Conservation (phyloP, 768 basidiomycete genomes). For the Coprinopsis sp. region DNA sequence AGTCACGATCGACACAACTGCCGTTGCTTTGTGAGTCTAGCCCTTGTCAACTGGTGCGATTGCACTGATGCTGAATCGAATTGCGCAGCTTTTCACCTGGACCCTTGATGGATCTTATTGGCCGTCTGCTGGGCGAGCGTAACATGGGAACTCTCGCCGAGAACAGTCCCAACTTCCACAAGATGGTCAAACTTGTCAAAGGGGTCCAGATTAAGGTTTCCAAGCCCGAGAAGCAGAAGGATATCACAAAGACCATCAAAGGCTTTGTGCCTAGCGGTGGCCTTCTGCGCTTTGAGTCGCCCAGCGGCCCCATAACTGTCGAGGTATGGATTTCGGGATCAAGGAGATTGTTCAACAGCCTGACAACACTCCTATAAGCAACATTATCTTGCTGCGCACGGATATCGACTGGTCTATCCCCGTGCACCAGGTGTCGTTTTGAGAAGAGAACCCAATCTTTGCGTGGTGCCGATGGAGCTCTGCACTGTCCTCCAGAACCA, state of each 20-base stretch:
- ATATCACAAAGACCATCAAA: constrained; percentile 25
- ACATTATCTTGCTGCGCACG: constrained; percentile 23
- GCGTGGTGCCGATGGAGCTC: constrained; percentile 59
- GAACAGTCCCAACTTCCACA: constrained; percentile 19
- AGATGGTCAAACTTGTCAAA: constrained; percentile 32
- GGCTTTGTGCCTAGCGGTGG: constrained; percentile 34
- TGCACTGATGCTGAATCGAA: not conserved
- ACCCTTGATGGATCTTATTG: not conserved
- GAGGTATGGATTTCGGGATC: constrained; percentile 26
- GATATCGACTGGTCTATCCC: constrained; percentile 22
- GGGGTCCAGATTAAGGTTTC: constrained; percentile 25
- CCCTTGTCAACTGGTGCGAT: constrained; percentile 13
- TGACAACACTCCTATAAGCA: not conserved
- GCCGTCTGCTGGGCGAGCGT: not conserved
- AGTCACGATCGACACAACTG: constrained; percentile 40
- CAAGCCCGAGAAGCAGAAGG: constrained; percentile 11
- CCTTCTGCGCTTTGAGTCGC: constrained; percentile 29
- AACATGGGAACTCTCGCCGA: constrained; percentile 24
- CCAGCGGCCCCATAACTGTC: constrained; percentile 30
- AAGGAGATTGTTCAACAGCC: not conserved
- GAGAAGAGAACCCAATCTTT: not conserved
- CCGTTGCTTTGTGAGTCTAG: constrained; percentile 33
- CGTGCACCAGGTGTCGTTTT: constrained; percentile 14
- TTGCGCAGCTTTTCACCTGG: not conserved
- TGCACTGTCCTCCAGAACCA: constrained; percentile 62